Evolutionary conservation across 1,139 yeast species (phyloP), one percentile per base, ranked within the genome.

Genomic region (Chernovozyma sophiae-reginae): DNA sequence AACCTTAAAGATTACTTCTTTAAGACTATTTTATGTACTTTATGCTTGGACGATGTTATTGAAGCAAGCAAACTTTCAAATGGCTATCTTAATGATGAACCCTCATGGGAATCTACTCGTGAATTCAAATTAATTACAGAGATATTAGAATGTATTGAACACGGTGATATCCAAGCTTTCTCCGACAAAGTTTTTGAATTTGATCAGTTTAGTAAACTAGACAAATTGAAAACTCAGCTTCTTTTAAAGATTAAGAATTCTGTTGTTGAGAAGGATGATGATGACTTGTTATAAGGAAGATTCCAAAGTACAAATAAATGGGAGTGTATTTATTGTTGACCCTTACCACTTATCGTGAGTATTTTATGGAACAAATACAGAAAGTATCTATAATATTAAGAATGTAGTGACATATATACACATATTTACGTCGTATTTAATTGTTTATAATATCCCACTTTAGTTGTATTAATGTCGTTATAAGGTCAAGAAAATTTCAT

Each of bases 171-270:
- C 30, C 92, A 90, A 54, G 74, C 67, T 35, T 79, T 86, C 53
- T 77, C 95, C 4, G 81, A 81, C 48, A 77, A 79, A 47, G 82
- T 90, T 18, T 85, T 74, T 56, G 95, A 86, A 46, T 92, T 65
- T 53, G 98, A 92, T 59, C 95, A 86, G 59, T 89, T 86, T 59
- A 72, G 82, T 48, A 87, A 89, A 60, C 77, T 92, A 41, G 98
- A 94, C 59, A 86, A 84, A 52, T 83, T 95, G 81, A 89, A 86
- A 68, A 86, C 96, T n/a, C 80, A 86, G 27, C 69, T 92, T 39
- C 72, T 94, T 48, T 74, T 90, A 53, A 83, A 83, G 62, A 80
- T 92, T 51, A 92, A 92, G 69, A 83, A 77, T 47, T 64, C 76
- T 6, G 82, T 86, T 36, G 77, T 78, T 33, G 82, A 79, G 42